phyloP scores from a whole-genome alignment of 306 rosid genomes.

The Pyrus betulifolia region DNA sequence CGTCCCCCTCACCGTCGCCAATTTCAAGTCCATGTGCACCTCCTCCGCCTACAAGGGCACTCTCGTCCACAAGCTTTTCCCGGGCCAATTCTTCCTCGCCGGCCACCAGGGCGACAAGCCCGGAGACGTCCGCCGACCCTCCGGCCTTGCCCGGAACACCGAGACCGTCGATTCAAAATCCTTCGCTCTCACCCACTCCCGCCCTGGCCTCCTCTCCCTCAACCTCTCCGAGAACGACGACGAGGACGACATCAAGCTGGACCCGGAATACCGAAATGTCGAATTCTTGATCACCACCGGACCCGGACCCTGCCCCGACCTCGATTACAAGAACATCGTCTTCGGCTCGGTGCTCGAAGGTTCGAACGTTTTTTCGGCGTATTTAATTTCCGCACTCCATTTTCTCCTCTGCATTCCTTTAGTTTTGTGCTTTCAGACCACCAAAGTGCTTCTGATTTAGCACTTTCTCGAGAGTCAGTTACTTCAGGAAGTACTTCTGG shows the following conservation, averaged over 20 bases:
- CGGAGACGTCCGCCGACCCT: constrained; percentile 74
- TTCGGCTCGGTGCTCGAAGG: constrained; percentile 89
- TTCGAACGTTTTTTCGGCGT: not conserved
- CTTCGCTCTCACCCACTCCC: constrained; percentile 59
- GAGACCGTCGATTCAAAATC: constrained; percentile 62
- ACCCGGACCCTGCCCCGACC: constrained; percentile 84
- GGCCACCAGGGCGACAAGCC: constrained; percentile 76
- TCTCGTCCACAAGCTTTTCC: constrained; percentile 63
- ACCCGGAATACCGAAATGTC: constrained; percentile 61
- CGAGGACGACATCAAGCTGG: constrained; percentile 59
- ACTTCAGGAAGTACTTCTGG: not conserved
- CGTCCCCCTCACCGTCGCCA: constrained; percentile 68
- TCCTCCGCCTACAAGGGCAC: constrained; percentile 58
- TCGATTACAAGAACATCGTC: constrained; percentile 67
- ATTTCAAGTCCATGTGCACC: constrained; percentile 73
- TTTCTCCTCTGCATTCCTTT: not conserved
- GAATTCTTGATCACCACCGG: constrained; percentile 88
- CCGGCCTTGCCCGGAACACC: constrained; percentile 44
- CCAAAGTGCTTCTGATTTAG: too few relatives aligned
- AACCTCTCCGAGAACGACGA: constrained; percentile 77
- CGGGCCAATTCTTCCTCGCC: constrained; percentile 72
- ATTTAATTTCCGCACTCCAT: not conserved
- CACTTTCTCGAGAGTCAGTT: too few relatives aligned
- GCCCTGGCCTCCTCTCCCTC: constrained; percentile 69
- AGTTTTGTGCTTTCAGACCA: not conserved